Evolutionary conservation across 106 monocot species (phyloP), one percentile per base, ranked within the genome.

Genomic region (Triglochin maritima): DNA sequence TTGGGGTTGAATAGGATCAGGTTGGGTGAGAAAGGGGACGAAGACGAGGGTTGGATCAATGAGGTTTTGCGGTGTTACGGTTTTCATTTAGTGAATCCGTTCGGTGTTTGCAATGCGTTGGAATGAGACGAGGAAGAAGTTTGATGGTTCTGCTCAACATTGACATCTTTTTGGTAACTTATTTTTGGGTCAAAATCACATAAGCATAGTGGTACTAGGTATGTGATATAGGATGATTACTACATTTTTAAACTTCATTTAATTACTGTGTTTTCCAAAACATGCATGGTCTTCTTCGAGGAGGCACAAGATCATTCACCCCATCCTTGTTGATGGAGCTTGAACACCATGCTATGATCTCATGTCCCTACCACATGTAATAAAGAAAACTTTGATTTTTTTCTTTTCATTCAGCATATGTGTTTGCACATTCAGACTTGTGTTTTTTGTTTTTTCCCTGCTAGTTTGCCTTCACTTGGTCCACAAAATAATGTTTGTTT

Each of bases 101-200:
- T 49, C 9, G 17, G 46, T 7, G 13, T 10, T 76, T 71, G 56
- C 81, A 96, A 90, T 96, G 71, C 76, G 90, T 2, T 87, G 81
- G 90, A 90, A 86, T 50, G 83, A 80, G 67, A 83, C 80, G 64
- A 81, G 67, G 72, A 83, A 71, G 71, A 86, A 64, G 53, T 59
- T 76, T n/a, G 85, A 79, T 53, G 76, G 78, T 50, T 78, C 87
- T 50, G n/a, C 77, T 17, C 66, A 61, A 17, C 69, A 74, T 51
- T 75, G 69, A 46, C 71, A 53, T 70, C 71, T 80, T 12, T 9
- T 77, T 60, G 90, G 96, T 91, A 46, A 29, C 44, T 72, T 8
- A 4, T 9, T 41, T 44, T 60, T 8, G n/a, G 60, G 9, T 29
- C 3, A 42, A 58, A 58, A 53, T 12, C 12, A 0, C 29, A 0